Conservation (phyloP, 768 basidiomycete genomes). For the Chalciporus pseudorubinellus region DNA sequence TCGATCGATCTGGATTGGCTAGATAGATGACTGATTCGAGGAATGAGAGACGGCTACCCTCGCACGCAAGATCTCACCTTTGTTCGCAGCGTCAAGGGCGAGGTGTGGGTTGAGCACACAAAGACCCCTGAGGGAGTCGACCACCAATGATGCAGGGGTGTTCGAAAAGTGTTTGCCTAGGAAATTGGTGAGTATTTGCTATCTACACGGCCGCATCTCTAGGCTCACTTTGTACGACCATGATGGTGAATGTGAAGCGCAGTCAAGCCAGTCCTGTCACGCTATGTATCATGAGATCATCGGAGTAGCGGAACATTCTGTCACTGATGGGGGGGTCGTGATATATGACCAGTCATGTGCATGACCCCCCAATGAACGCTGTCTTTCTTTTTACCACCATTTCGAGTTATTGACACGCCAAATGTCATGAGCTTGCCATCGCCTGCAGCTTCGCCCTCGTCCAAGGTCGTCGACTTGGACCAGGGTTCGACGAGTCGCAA, state of each 20-base stretch:
- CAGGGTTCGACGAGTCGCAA: slow-evolving; percentile 44
- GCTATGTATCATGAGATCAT: no score
- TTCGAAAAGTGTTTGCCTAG: slow-evolving; percentile 78
- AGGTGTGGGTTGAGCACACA: slow-evolving; percentile 69
- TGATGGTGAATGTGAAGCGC: slow-evolving; percentile 3
- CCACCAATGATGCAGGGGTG: slow-evolving; percentile 62
- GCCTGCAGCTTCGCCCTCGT: slow-evolving; percentile 42
- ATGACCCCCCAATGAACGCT: slow-evolving; percentile 7
- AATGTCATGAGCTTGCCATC: slow-evolving; percentile 48
- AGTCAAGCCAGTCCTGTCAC: not conserved
- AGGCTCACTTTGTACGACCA: slow-evolving; percentile 21
- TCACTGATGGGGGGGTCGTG: not conserved
- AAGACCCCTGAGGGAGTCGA: slow-evolving; percentile 76
- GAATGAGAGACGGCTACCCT: not conserved
- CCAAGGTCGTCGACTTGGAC: slow-evolving; percentile 38
- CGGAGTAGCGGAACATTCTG: no score
- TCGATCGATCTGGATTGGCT: slow-evolving; percentile 52
- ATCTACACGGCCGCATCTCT: no score
- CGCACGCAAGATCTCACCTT: slow-evolving; percentile 44
- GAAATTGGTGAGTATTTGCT: no score
- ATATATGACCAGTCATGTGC: not conserved
- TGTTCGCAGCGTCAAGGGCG: slow-evolving; percentile 65
- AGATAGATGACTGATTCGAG: slow-evolving; percentile 56
- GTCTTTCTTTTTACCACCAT: not conserved
- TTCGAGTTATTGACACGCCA: slow-evolving; percentile 3